Base-by-base conservation (phyloP, 2,329 filamentous ascomycete species). In the Teratosphaeria viscida region DNA sequence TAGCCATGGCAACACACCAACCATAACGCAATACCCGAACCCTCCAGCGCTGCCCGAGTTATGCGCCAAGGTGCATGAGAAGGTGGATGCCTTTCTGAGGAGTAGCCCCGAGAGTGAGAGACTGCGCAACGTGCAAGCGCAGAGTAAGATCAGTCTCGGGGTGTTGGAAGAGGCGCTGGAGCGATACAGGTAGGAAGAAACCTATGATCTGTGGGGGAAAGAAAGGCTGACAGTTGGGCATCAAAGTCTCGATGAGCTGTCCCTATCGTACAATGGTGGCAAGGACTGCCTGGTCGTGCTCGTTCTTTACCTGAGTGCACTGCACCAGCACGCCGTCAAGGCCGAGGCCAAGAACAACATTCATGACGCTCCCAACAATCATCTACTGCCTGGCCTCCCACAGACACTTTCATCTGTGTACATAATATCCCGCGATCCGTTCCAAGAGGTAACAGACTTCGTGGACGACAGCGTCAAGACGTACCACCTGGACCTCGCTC, bases 281-380 rank as follows among this genome's bases (percentile, higher is more conserved):
- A 99, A 99, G 75, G 94, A 97, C 80, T 97, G 92, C 70, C 87
- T 97, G 19, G 92, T 97, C 57, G 85, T 97, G 19, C 81, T 97
- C 6, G 82, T 96, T 69, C 80, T 97, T 64, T 90, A 96, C 70
- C 85, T 97, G 65, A 86, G 87, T 62, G 79, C 79, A 23, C 74
- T 86, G 1, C 76, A 80, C 66, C 68, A 67, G n/a, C 67, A 70
- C 55, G 61, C 65, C 34, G 32, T 56, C 35, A 63, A 62, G 52
- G 10, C 32, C 10, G 16, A 49, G 12, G 8, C 26, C 19, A 52
- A 32, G n/a, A 57, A 52, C 39, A 27, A 29, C 47, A 5, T n/a
- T 1, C 49, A 27, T 71, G 77, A 57, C 52, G 47, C 16, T 47
- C 32, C 56, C 49, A 37, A 49, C 6, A 58, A 34, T 19, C 8